Evolutionary conservation across 331 rosid genomes (phyloP).

Genomic region (Stylosanthes scabra): DNA sequence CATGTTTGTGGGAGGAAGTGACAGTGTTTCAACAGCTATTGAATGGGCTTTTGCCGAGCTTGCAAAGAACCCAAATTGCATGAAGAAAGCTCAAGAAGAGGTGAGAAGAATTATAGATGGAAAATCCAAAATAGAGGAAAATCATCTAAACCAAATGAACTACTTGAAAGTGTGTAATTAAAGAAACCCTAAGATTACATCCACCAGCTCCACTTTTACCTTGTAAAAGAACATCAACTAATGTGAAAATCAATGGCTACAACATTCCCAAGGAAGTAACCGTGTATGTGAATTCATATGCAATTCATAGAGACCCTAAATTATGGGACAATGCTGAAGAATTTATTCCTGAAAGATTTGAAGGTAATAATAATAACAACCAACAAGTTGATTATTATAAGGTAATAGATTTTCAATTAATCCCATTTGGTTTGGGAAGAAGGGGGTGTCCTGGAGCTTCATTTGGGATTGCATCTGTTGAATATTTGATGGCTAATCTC

Average conservation of each 20-base stretch:
- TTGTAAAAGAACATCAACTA: background rate
- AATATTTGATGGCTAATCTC: slow-evolving; percentile 39
- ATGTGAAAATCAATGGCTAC: background rate
- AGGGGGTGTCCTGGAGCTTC: background rate
- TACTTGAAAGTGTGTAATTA: no score
- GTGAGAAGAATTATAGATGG: no score
- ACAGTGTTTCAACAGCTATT: background rate
- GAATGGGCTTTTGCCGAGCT: background rate
- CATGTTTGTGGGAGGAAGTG: background rate
- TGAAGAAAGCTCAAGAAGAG: background rate
- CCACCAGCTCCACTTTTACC: background rate
- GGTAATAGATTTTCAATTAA: background rate
- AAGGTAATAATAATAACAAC: background rate
- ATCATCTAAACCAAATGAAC: no score
- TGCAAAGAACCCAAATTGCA: background rate
- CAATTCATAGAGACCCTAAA: background rate
- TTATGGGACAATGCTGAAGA: background rate
- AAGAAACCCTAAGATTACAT: background rate
- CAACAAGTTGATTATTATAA: background rate
- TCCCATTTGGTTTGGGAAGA: background rate
- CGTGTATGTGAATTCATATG: background rate
- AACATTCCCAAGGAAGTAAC: background rate
- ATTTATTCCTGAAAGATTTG: background rate
- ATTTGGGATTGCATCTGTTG: background rate
- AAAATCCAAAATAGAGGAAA: no score